Evolutionary conservation across 768 basidiomycete species (phyloP).

Genomic region (Trametes sanguinea): DNA sequence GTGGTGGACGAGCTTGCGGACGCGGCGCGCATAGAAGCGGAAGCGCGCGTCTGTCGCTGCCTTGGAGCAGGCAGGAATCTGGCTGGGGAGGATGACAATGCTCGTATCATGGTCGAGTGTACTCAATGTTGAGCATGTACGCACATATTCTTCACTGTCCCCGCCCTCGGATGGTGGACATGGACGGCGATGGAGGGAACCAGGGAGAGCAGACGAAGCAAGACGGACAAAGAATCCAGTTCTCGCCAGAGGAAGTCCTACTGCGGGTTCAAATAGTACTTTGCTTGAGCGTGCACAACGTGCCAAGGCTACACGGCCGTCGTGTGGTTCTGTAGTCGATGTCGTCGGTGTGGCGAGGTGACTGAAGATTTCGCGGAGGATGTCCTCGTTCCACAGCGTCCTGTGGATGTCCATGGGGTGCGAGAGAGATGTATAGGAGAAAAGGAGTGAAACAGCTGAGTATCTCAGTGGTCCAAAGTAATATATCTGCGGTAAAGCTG

Average conservation of each 20-base stretch:
- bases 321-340: neutral
- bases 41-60: neutral
- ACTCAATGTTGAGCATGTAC: neutral
- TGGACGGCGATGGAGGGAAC: too few species aligned
- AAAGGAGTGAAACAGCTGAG: too few species aligned
- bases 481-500: too few species aligned
- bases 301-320: neutral
- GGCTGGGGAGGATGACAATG: too few species aligned
- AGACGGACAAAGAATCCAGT: neutral
- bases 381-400: slow-evolving; percentile 6
- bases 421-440: too few species aligned
- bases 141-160: neutral
- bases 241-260: slow-evolving; percentile 5
- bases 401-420: neutral
- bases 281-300: slow-evolving; percentile 1
- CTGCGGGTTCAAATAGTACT: neutral
- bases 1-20: slow-evolving; percentile 1
- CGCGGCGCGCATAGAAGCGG: neutral
- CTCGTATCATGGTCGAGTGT: too few species aligned
- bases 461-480: too few species aligned
- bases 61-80: neutral
- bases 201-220: neutral
- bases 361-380: slow-evolving; percentile 8
- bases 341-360: slow-evolving; percentile 1
- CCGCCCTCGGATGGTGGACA: too few species aligned